Percentiles rank a stretch among this genome's conserved stretches.
phyloP scores from a whole-genome alignment of 495 filamentous ascomycete genomes.

The Trichoderma asperelloides region DNA sequence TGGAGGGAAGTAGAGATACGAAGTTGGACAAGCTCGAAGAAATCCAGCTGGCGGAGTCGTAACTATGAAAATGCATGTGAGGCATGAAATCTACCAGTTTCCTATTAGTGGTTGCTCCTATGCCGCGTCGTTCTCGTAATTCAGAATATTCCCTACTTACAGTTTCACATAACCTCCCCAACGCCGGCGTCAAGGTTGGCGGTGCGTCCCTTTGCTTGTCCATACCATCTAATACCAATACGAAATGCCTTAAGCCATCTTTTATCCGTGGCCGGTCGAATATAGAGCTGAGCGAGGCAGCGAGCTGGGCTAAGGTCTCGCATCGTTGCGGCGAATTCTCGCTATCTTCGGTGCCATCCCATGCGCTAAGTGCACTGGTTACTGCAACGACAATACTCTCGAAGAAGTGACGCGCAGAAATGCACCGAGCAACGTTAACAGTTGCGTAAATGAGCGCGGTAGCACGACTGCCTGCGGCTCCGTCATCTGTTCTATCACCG shows the following conservation, averaged over 20 bases:
- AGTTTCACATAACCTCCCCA: slow-evolving; percentile 27
- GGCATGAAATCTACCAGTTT: slow-evolving; percentile 58
- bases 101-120: not conserved
- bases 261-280: slow-evolving; percentile 36
- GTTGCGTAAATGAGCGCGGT: slow-evolving; percentile 51
- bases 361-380: slow-evolving; percentile 35
- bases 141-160: slow-evolving; percentile 7
- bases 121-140: not conserved
- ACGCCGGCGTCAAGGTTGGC: slow-evolving; percentile 69
- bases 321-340: slow-evolving; percentile 45
- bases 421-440: slow-evolving; percentile 73
- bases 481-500: not conserved
- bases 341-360: slow-evolving; percentile 17
- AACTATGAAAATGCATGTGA: slow-evolving; percentile 71
- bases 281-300: slow-evolving; percentile 56
- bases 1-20: slow-evolving; percentile 75
- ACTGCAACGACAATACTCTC: slow-evolving; percentile 52
- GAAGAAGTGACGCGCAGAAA: slow-evolving; percentile 81
- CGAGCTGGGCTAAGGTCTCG: slow-evolving; percentile 67
- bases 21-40: slow-evolving; percentile 61
- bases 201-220: slow-evolving; percentile 77
- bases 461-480: not conserved
- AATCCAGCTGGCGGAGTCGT: slow-evolving; percentile 61
- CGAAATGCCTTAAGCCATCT: slow-evolving; percentile 41
- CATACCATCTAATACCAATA: slow-evolving; percentile 85